phyloP scores from a whole-genome alignment of 305 asterid genomes.

The Petunia hybrid region DNA sequence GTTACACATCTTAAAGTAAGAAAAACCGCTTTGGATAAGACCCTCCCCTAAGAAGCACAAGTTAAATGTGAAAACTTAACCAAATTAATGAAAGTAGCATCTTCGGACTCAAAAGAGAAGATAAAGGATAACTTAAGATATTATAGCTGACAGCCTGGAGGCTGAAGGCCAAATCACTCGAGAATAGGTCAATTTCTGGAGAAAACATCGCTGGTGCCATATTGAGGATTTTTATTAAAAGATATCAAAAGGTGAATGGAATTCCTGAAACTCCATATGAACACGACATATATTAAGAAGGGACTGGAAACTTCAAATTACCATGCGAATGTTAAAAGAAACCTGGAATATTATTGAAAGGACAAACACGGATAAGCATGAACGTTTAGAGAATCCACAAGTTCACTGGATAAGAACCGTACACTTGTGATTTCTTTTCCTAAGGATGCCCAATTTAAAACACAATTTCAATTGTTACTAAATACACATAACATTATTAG shows the following conservation, averaged over 20 bases:
- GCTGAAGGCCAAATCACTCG: neutral
- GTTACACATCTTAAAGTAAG: slow-evolving; percentile 1
- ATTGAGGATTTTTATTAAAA: neutral
- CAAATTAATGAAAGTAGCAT: neutral
- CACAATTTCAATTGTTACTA: neutral
- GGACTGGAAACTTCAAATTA: neutral
- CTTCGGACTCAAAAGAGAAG: slow-evolving; percentile 15
- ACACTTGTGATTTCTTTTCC: neutral
- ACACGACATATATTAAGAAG: neutral
- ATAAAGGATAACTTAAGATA: neutral
- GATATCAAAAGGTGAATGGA: neutral
- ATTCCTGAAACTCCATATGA: neutral
- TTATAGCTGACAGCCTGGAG: slow-evolving; percentile 6
- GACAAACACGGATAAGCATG: neutral
- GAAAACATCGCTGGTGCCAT: neutral
- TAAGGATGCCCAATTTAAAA: slow-evolving; percentile 17
- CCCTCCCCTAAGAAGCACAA: neutral
- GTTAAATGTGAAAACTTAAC: neutral
- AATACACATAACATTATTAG: slow-evolving; percentile 7
- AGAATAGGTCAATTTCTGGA: neutral
- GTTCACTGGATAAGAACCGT: neutral
- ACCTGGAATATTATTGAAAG: slow-evolving; percentile 12
- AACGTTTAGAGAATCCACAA: neutral
- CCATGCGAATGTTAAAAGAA: neutral
- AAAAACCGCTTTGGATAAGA: neutral